Conservation (phyloP, 768 basidiomycete genomes). For the Russula olivacea region DNA sequence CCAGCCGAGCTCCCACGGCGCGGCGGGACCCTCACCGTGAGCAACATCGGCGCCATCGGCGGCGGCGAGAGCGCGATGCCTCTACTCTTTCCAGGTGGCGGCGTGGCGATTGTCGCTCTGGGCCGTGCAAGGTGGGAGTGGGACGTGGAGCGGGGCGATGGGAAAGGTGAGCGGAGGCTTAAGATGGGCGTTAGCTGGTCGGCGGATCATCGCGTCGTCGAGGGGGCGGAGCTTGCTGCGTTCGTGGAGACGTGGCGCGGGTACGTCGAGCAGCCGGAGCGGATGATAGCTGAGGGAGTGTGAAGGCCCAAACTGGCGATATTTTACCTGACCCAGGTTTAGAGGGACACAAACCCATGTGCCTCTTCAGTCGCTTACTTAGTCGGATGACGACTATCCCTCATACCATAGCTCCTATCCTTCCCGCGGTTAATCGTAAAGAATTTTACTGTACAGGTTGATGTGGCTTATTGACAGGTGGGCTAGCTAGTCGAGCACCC, state of each 20-base stretch:
- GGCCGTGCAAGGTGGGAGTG: constrained; percentile 74
- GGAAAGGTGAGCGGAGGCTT: constrained; percentile 46
- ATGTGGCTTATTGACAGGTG: not conserved
- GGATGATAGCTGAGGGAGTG: constrained; percentile 51
- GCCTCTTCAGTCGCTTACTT: not conserved
- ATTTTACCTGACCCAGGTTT: not conserved
- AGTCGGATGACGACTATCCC: not conserved
- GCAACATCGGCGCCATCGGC: constrained; percentile 79
- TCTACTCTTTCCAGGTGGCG: constrained; percentile 74
- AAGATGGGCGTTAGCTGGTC: constrained; percentile 72
- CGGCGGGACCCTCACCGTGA: constrained; percentile 75
- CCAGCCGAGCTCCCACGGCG: constrained; percentile 64
- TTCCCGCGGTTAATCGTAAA: not conserved
- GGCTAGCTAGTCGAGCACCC: not conserved
- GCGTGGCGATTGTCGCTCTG: constrained; percentile 78
- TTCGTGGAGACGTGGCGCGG: constrained; percentile 82
- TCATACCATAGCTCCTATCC: too few relatives aligned
- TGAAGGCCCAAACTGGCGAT: constrained; percentile 27
- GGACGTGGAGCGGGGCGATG: constrained; percentile 54
- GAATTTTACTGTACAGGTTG: too few relatives aligned
- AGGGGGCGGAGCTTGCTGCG: constrained; percentile 84
- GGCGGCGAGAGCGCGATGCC: constrained; percentile 65
- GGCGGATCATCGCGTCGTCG: constrained; percentile 82
- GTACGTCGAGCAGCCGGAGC: constrained; percentile 70
- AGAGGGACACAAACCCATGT: not conserved